Base-by-base conservation (phyloP, 1,284 basidiomycete species). In the Moesziomyces sp. region DNA sequence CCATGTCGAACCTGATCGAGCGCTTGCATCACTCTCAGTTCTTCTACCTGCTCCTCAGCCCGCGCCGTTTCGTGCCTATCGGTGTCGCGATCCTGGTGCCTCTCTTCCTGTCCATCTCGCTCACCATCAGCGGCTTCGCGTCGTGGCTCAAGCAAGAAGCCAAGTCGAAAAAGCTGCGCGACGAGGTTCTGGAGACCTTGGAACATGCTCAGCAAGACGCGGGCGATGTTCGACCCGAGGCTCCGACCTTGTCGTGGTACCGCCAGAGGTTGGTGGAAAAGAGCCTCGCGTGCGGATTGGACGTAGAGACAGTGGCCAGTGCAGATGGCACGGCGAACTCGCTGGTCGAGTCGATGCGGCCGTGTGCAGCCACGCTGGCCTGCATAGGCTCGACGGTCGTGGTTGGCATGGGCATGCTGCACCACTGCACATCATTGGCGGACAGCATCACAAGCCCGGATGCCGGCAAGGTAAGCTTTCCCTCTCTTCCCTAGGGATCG, bases 11-110 rank as follows among this genome's bases (percentile, higher is more conserved):
- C 34, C 62, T 84, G 30, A 56, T 82, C n/a, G 82, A 84, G 55
- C 63, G 82, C 16, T 55, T 84, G 34, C 82, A 84, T 51, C 82
- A 84, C 54, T 84, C 82, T 30, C 81, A 84, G 44, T 84, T 83
- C 67, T 77, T 84, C 61, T 84, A 83, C 46, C 52, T 84, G 34
- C 70, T 84, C 7, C 58, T 75, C 21, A 69, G 70, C 10, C 68
- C 75, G 1, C 43, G 65, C 6, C 58, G 65, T 24, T 84, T 84
- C 51, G 75, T 82, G 9, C 81, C 75, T 16, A 68, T 84, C 38
- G 77, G 72, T 19, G 63, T 69, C n/a, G 70, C 65, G 19, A 63
- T 83, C 11, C 46, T 78, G 26, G 59, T 80, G 6, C 78, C 81
- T 21, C 58, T 83, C 5, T 61, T 81, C 30, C 44, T 83, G 8